These are phyloP conservation scores for Balakata baccata DNA, from an alignment of 345 rosid genomes.

Conservation along the genomic window DNA sequence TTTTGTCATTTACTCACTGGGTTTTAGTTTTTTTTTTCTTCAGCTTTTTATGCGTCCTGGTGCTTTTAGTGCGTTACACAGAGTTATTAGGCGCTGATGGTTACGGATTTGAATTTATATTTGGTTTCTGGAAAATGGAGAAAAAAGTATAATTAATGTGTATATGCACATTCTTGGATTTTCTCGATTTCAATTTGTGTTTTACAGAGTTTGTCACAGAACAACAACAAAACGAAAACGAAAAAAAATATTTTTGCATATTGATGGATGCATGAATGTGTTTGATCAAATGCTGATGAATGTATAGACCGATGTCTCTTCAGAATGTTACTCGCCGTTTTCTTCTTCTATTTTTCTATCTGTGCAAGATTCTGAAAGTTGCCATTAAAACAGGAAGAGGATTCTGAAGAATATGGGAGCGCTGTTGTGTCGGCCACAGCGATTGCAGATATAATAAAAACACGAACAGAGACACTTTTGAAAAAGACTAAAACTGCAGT, in stretches of 20 bases:
- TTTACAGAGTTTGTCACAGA: background rate
- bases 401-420: slow-evolving; percentile 88
- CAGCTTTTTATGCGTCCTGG: background rate
- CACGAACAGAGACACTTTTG: slow-evolving; percentile 70
- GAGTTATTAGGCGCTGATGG: background rate
- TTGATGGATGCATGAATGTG: background rate
- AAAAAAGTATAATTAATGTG: no score
- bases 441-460: slow-evolving; percentile 75
- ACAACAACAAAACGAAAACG: background rate
- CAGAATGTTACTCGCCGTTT: background rate
- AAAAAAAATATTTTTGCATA: background rate
- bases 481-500: slow-evolving; percentile 78
- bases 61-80: background rate
- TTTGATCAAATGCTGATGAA: background rate
- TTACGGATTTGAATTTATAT: background rate
- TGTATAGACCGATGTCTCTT: background rate
- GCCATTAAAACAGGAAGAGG: slow-evolving; percentile 59
- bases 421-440: slow-evolving; percentile 59
- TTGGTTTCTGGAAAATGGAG: background rate
- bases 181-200: no score
- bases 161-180: no score
- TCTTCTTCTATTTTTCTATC: background rate
- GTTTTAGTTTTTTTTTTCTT: background rate
- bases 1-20: background rate
- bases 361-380: slow-evolving; percentile 8